These are phyloP conservation scores for Leccinum pachyderme DNA, from an alignment of 1,284 basidiomycete genomes.

Conservation along the genomic window DNA sequence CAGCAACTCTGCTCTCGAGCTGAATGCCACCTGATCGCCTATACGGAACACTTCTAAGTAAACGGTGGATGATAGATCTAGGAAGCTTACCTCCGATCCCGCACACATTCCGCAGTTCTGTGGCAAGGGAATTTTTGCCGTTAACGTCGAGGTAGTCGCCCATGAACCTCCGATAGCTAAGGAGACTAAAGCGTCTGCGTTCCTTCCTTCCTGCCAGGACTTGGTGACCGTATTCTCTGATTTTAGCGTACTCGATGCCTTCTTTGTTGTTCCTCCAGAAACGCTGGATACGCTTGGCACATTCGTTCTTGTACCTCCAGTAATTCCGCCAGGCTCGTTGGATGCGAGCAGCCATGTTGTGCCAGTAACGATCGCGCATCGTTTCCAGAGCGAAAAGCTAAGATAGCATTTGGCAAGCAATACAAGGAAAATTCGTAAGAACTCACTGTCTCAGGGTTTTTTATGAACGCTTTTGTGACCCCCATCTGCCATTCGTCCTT, in stretches of 20 bases:
- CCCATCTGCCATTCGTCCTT: slow-evolving; percentile 99
- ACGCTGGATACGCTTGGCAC: slow-evolving; percentile 91
- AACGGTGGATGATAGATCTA: not conserved
- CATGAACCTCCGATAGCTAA: slow-evolving; percentile 93
- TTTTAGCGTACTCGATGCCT: slow-evolving; percentile 81
- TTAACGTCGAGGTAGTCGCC: slow-evolving; percentile 96
- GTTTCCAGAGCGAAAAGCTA: slow-evolving; percentile 97
- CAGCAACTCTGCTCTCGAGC: slow-evolving; percentile 80
- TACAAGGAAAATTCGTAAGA: not conserved
- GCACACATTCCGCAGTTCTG: slow-evolving; percentile 75
- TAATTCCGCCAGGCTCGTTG: slow-evolving; percentile 97
- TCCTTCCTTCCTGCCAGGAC: slow-evolving; percentile 92
- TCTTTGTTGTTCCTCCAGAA: slow-evolving; percentile 99
- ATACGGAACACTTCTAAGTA: slow-evolving; percentile 13
- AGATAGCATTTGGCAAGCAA: slow-evolving; percentile 4
- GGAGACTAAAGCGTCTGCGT: slow-evolving; percentile 87
- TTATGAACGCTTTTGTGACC: slow-evolving; percentile 98
- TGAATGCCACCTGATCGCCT: slow-evolving; percentile 84
- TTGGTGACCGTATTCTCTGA: slow-evolving; percentile 93
- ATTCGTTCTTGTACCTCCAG: slow-evolving; percentile 93
- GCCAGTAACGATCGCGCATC: slow-evolving; percentile 99
- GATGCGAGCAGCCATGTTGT: slow-evolving; percentile 98
- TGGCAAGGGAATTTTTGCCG: slow-evolving; percentile 77
- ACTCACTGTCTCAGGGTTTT: slow-evolving; percentile 94
- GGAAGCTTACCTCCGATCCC: slow-evolving; percentile 66